Evolutionary conservation across 2,329 filamentous ascomycete species (phyloP).

Genomic region (Rhynchosporium graminicola): DNA sequence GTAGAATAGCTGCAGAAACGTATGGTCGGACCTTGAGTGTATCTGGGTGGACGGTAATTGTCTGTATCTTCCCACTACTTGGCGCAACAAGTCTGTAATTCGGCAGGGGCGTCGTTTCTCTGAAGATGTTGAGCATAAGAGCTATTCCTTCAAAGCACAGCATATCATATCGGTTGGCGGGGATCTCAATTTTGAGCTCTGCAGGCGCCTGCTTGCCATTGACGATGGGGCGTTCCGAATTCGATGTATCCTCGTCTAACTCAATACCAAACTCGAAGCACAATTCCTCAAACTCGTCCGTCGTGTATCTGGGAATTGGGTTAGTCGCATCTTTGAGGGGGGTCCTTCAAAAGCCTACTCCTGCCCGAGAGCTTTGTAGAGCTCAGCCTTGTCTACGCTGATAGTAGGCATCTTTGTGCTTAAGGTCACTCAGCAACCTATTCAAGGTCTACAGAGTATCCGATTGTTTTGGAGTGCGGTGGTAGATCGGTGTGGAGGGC

Average conservation of each 20-base stretch:
- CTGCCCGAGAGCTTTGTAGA: constrained; percentile 89
- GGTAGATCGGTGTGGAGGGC: constrained; percentile 19
- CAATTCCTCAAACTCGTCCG: constrained; percentile 92
- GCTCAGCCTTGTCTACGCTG: constrained; percentile 90
- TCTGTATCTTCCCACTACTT: constrained; percentile 71
- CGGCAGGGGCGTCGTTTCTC: constrained; percentile 72
- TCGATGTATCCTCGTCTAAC: constrained; percentile 77
- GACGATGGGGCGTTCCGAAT: constrained; percentile 65
- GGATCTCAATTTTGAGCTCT: constrained; percentile 97
- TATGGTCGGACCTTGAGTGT: constrained; percentile 82
- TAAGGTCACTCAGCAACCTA: constrained; percentile 20
- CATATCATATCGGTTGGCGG: constrained; percentile 92
- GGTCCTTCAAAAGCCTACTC: constrained; percentile 57
- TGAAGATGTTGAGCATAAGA: constrained; percentile 94
- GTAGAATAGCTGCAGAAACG: constrained; percentile 84
- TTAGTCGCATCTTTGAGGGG: constrained; percentile 32
- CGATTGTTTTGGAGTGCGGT: constrained; percentile 1
- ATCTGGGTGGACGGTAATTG: constrained; percentile 74
- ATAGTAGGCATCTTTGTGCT: constrained; percentile 84
- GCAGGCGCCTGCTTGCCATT: constrained; percentile 82
- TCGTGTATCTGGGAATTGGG: constrained; percentile 68
- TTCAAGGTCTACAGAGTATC: constrained; percentile 5
- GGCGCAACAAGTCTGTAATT: constrained; percentile 78
- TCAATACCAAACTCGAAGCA: constrained; percentile 98
- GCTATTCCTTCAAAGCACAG: constrained; percentile 97